Evolutionary conservation across 129 eudicot species (phyloP), one percentile per base, ranked within the genome.

Genomic region (Glebionis coronaria): DNA sequence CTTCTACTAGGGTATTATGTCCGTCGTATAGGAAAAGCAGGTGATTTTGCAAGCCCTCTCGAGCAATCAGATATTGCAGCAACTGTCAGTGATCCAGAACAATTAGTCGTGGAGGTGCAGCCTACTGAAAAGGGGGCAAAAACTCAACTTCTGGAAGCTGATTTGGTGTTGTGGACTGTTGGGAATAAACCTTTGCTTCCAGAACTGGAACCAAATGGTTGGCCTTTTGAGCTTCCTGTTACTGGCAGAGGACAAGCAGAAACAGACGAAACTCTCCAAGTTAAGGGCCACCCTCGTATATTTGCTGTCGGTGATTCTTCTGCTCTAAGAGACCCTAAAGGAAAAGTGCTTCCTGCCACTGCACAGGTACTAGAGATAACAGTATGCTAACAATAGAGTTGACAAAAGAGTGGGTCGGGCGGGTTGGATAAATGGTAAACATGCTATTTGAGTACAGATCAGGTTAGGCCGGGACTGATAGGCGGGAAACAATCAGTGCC

Each of bases 241-340:
- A 94, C 84, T 67, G 84, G 79, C 14, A 84, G 88, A 81, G 99
- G 99, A 60, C 99, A 94, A 81, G 87, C 87, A 58, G 99, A 94
- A 76, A 88, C 95, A 60, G 95, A 89, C 65, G 99, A 94, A 86
- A 89, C 99, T 20, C 99, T 94, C 64, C 92, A 88, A 44, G 95
- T 94, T 15, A 89, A 87, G 82, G 99, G 99, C 14, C 95, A 94
- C 80, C 99, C 97, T 8, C 90, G 95, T 23, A 87, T 89, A 74
- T 94, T 94, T 84, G 99, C 99, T 7, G 78, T 94, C 44, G 99
- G 99, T 10, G 99, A 94, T 80, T 89, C 99, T 61, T 86, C 97
- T 73, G 86, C 97, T 55, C 77, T 85, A 29, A 89, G 88, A 77
- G 99, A 89, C 69, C 70, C 84, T 1, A 71, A 74, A 63, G 99